Conservation (phyloP, 139 green algal genomes). For the Diplosphaera chodatii region DNA sequence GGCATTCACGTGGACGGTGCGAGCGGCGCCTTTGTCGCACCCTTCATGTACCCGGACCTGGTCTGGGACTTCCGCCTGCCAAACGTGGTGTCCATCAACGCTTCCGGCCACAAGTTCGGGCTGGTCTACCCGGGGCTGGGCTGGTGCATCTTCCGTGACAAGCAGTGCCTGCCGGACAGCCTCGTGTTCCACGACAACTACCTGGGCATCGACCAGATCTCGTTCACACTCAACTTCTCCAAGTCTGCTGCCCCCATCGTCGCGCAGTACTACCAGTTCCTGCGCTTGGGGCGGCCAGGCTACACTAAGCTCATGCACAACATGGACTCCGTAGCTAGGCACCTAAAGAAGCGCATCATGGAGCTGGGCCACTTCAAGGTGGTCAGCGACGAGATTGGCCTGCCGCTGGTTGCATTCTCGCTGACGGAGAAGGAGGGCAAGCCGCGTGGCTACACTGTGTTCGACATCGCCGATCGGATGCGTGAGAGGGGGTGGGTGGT, state of each 20-base stretch:
- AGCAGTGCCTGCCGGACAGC: constrained; percentile 33
- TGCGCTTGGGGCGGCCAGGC: constrained; percentile 55
- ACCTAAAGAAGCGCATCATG: constrained; percentile 21
- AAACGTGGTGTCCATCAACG: constrained; percentile 66
- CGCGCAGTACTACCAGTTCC: constrained; percentile 47
- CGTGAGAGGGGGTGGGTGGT: constrained; percentile 52
- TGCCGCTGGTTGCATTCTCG: constrained; percentile 61
- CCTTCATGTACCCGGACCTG: constrained; percentile 61
- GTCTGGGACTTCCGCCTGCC: constrained; percentile 63
- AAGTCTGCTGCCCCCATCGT: constrained; percentile 46
- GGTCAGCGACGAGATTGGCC: constrained; percentile 27
- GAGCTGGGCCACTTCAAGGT: constrained; percentile 36
- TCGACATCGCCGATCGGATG: constrained; percentile 56
- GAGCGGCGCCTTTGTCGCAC: constrained; percentile 58
- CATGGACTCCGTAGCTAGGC: constrained; percentile 29
- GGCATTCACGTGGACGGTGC: constrained; percentile 68
- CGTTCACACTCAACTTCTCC: constrained; percentile 72
- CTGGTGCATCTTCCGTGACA: constrained; percentile 54
- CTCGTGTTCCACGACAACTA: constrained; percentile 58
- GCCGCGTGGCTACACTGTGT: constrained; percentile 9
- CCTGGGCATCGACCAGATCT: constrained; percentile 46
- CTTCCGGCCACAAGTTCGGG: constrained; percentile 63
- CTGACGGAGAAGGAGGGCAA: constrained; percentile 24
- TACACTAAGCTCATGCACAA: constrained; percentile 59
- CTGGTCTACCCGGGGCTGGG: constrained; percentile 63